Evolutionary conservation across 192 early-diverging fungal species (phyloP).

Genomic region (Coemansia sp.): DNA sequence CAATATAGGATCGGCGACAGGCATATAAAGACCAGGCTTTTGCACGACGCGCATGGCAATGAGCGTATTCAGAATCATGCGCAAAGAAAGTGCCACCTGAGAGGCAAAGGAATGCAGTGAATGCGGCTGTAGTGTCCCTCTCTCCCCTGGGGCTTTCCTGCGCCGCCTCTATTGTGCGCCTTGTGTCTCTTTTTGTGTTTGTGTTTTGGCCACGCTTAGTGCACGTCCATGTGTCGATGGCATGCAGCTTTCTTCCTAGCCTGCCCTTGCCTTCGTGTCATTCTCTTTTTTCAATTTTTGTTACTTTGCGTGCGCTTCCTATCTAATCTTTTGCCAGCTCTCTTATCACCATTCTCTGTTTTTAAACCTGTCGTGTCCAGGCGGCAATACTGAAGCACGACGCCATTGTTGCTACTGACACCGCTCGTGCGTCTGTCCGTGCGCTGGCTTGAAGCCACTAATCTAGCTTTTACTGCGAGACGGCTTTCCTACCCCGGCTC

Average conservation of each 20-base stretch:
- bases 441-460: background rate
- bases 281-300: background rate
- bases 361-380: background rate
- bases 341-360: background rate
- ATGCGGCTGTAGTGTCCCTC: constrained; percentile 1
- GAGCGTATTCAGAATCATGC: constrained; percentile 4
- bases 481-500: background rate
- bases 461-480: background rate
- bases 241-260: background rate
- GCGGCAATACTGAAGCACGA: background rate
- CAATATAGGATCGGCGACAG: background rate
- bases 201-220: constrained; percentile 4
- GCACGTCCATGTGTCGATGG: background rate
- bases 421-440: background rate
- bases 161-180: constrained; percentile 4
- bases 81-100: constrained; percentile 8
- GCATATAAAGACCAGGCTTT: background rate
- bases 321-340: background rate
- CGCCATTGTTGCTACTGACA: background rate
- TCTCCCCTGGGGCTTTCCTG: background rate
- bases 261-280: background rate
- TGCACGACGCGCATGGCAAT: background rate
- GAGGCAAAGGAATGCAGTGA: background rate
- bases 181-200: constrained; percentile 3
- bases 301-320: background rate